Conservation (phyloP, 2,329 filamentous ascomycete species). For the Sporothrix curviconia region DNA sequence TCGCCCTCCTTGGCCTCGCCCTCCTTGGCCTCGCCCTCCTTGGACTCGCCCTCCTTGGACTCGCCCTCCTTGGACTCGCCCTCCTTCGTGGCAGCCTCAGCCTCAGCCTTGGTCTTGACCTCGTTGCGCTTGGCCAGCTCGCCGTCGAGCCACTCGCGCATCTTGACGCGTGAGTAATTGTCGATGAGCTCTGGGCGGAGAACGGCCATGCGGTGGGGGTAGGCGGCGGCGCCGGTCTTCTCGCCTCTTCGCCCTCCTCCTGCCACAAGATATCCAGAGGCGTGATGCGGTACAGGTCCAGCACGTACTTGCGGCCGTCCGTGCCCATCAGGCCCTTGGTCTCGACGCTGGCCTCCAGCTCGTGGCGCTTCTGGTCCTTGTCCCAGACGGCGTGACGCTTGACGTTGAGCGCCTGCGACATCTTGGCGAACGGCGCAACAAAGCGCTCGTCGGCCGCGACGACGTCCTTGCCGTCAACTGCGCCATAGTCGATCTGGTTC, state of each 20-base stretch:
- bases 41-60: slow-evolving; percentile 34
- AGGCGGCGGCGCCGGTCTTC: slow-evolving; percentile 46
- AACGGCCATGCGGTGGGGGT: slow-evolving; percentile 95
- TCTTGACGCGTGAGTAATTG: slow-evolving; percentile 72
- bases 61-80: slow-evolving; percentile 63
- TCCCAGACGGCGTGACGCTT: slow-evolving; percentile 98
- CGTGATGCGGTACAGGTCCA: slow-evolving; percentile 91
- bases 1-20: slow-evolving; percentile 30
- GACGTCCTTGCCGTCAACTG: slow-evolving; percentile 93
- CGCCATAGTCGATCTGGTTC: slow-evolving; percentile 98
- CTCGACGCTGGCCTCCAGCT: slow-evolving; percentile 91
- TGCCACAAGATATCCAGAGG: slow-evolving; percentile 88
- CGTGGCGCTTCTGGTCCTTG: slow-evolving; percentile 83
- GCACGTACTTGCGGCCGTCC: slow-evolving; percentile 93
- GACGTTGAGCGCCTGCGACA: slow-evolving; percentile 83
- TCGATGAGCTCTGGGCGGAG: slow-evolving; percentile 86
- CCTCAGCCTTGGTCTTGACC: slow-evolving; percentile 25
- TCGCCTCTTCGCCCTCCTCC: slow-evolving; percentile 55
- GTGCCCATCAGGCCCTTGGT: slow-evolving; percentile 97
- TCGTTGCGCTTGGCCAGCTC: slow-evolving; percentile 62
- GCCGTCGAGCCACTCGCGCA: slow-evolving; percentile 79
- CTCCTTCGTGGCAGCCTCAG: background rate
- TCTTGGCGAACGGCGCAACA: slow-evolving; percentile 73
- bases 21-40: slow-evolving; percentile 25
- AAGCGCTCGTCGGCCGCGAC: slow-evolving; percentile 89